phyloP scores from a whole-genome alignment of 2,329 filamentous ascomycete species.

The Beauveria bassiana region DNA sequence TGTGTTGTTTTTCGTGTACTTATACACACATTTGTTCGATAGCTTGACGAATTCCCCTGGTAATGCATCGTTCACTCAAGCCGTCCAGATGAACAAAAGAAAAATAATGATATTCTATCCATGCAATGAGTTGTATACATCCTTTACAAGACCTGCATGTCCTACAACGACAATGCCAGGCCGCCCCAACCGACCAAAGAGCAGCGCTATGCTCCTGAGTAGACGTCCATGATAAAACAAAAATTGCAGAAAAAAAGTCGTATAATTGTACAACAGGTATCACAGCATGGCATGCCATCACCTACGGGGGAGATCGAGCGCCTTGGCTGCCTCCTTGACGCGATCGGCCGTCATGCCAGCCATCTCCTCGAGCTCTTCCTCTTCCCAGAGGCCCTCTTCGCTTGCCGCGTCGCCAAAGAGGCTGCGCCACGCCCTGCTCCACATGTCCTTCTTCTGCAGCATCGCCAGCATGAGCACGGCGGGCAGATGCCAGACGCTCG shows the following conservation, averaged over 20 bases:
- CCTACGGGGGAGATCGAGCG: background rate
- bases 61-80: background rate
- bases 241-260: conserved; percentile 5
- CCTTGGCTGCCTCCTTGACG: conserved; percentile 15
- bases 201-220: background rate
- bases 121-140: conserved; percentile 5
- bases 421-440: conserved; percentile 71
- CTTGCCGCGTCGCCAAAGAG: conserved; percentile 53
- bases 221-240: conserved; percentile 18
- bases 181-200: background rate
- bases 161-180: background rate
- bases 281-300: background rate
- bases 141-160: background rate
- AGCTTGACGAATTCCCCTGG: background rate
- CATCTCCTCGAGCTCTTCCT: conserved; percentile 43
- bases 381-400: conserved; percentile 51
- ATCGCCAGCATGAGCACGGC: conserved; percentile 84
- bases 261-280: conserved; percentile 5
- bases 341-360: conserved; percentile 26
- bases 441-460: conserved; percentile 88
- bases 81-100: background rate
- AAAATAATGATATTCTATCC: conserved; percentile 7
- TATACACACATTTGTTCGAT: background rate
- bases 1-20: background rate
- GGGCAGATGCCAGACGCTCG: conserved; percentile 93